These are phyloP conservation scores for Oenanthe sinensis DNA, from an alignment of 129 eudicot species.

Conservation along the genomic window DNA sequence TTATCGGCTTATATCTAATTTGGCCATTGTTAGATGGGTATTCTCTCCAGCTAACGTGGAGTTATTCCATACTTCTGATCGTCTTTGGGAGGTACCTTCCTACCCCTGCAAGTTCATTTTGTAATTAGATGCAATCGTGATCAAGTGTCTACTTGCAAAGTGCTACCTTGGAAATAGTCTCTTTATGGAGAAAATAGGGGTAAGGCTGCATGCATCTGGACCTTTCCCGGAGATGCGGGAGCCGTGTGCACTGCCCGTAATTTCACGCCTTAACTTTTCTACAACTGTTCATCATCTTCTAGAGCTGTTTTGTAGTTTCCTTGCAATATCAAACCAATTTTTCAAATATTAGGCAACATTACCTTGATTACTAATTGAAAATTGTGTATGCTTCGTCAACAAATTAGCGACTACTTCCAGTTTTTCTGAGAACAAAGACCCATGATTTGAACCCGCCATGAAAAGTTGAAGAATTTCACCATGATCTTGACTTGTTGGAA, in stretches of 20 bases:
- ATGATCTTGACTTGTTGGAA: neutral
- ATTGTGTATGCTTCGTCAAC: neutral
- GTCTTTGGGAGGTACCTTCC: slow-evolving; percentile 78
- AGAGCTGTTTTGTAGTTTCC: neutral
- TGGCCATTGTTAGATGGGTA: slow-evolving; percentile 93
- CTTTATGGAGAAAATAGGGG: neutral
- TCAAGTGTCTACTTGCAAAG: neutral
- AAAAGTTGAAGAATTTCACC: neutral
- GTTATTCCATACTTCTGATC: slow-evolving; percentile 80
- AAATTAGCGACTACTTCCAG: neutral
- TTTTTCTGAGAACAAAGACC: neutral
- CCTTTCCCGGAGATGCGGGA: neutral
- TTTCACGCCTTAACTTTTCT: neutral
- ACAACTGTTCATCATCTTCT: neutral
- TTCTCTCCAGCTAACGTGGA: slow-evolving; percentile 61
- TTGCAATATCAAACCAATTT: neutral
- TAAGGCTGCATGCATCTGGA: neutral
- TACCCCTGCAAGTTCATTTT: slow-evolving; percentile 1
- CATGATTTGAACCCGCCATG: neutral
- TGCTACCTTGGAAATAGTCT: neutral
- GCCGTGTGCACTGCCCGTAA: neutral
- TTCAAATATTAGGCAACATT: neutral
- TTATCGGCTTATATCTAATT: slow-evolving; percentile 85
- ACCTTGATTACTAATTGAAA: neutral
- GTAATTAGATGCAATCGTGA: slow-evolving; percentile 1